Conservation (phyloP, 768 basidiomycete genomes). For the Rubroboletus pulcherrimus region DNA sequence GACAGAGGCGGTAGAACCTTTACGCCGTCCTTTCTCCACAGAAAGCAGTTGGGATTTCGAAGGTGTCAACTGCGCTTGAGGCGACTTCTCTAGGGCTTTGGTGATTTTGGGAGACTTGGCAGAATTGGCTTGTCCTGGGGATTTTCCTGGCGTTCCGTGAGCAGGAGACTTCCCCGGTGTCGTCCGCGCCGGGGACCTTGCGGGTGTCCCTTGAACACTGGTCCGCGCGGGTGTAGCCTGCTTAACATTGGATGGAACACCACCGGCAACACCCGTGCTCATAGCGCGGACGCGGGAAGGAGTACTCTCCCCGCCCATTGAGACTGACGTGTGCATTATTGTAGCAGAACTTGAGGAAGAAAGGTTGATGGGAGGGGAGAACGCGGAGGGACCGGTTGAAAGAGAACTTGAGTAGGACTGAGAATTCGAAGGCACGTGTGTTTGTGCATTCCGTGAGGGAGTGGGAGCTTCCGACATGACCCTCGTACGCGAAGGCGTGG, state of each 20-base stretch:
- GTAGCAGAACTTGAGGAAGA: conserved; percentile 40
- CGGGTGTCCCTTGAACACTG: conserved; percentile 12
- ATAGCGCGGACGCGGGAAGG: conserved; percentile 16
- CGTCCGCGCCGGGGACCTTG: conserved; percentile 13
- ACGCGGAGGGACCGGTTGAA: conserved; percentile 17
- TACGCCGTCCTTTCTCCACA: conserved; percentile 18
- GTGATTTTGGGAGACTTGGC: conserved; percentile 22
- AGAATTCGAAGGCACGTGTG: conserved; percentile 18
- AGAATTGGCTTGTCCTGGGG: conserved; percentile 18
- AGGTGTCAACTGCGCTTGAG: conserved; percentile 21
- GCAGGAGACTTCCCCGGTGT: conserved; percentile 19
- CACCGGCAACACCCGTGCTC: conserved; percentile 13
- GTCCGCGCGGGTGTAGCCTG: conserved; percentile 16
- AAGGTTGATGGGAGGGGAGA: conserved; percentile 37
- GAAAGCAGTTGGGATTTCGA: conserved; percentile 17
- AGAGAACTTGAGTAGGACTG: conserved; percentile 27
- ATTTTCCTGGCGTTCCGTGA: conserved; percentile 19
- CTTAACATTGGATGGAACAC: conserved; percentile 4
- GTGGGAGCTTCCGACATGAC: conserved; percentile 42
- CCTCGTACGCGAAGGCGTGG: conserved; percentile 38
- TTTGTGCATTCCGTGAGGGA: conserved; percentile 23
- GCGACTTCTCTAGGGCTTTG: conserved; percentile 20
- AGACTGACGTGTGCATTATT: conserved; percentile 26
- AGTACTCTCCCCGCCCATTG: conserved; percentile 15
- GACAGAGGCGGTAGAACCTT: conserved; percentile 18